Percentiles rank a stretch among this genome's conserved stretches.
phyloP scores from a whole-genome alignment of 2,329 filamentous ascomycete genomes.

The Cyanodermella asteris region DNA sequence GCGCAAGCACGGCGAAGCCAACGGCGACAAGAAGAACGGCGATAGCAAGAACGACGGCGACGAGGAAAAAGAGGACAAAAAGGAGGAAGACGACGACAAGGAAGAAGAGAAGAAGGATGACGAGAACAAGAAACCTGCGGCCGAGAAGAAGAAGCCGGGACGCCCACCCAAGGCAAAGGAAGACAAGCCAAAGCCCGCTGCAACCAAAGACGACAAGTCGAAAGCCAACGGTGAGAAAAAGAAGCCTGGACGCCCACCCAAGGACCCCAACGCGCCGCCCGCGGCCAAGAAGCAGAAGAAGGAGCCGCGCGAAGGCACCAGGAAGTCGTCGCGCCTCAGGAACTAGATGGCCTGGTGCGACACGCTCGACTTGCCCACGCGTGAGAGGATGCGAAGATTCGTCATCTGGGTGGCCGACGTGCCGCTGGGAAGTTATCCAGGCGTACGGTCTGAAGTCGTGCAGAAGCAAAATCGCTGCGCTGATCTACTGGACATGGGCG shows the following conservation, averaged over 20 bases:
- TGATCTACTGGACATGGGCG: no score
- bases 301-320: no score
- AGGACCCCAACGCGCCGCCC: slow-evolving; percentile 1
- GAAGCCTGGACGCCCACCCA: slow-evolving; percentile 3
- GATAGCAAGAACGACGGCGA: not conserved
- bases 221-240: slow-evolving; percentile 5
- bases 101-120: slow-evolving; percentile 2
- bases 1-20: slow-evolving; percentile 1
- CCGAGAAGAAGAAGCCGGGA: slow-evolving; percentile 2
- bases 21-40: slow-evolving; percentile 1
- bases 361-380: no score
- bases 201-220: no score
- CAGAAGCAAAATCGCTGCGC: no score
- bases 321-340: no score
- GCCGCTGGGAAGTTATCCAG: no score
- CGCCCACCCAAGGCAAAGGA: not conserved
- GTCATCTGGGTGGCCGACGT: no score
- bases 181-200: slow-evolving; percentile 1
- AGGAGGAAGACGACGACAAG: slow-evolving; percentile 1
- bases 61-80: not conserved
- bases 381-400: no score
- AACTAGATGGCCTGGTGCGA: no score
- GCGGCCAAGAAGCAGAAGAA: slow-evolving; percentile 1
- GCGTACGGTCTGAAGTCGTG: no score
- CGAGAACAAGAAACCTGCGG: slow-evolving; percentile 1